A percentile compares a stretch with the other conserved stretches of the same genome.
Conservation (phyloP, 2,329 filamentous ascomycete species). For the Diaporthe ampelina region DNA sequence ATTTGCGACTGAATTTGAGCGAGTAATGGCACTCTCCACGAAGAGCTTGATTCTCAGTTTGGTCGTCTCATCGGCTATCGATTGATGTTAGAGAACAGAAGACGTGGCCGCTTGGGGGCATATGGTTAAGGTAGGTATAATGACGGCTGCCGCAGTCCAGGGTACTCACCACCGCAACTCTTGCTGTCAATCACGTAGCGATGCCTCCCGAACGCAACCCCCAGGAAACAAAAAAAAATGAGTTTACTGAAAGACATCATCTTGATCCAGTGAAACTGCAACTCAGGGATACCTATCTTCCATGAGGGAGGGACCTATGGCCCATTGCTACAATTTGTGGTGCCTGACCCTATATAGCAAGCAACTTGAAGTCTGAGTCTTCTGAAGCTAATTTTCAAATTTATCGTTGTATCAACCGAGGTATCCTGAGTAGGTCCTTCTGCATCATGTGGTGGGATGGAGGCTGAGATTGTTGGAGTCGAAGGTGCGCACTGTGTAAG, state of each 20-base stretch:
- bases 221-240: constrained; percentile 4
- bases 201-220: constrained; percentile 3
- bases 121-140: constrained; percentile 4
- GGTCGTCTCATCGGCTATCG: not conserved
- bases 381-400: not conserved
- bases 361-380: not conserved
- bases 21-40: constrained; percentile 13
- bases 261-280: constrained; percentile 12
- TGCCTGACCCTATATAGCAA: constrained; percentile 16
- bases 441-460: constrained; percentile 10
- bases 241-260: constrained; percentile 12
- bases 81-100: constrained; percentile 14
- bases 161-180: constrained; percentile 16
- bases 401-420: not conserved
- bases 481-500: constrained; percentile 22
- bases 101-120: not conserved
- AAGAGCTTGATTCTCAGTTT: not conserved
- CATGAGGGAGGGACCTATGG: constrained; percentile 1
- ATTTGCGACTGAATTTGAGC: not conserved
- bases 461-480: constrained; percentile 11
- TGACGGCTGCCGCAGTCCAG: constrained; percentile 3
- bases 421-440: not conserved
- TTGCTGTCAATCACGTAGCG: constrained; percentile 17
- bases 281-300: constrained; percentile 6
- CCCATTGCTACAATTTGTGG: constrained; percentile 19